Evolutionary conservation across 1,284 basidiomycete species (phyloP), one percentile per base, ranked within the genome.

Genomic region (Cystobasidium pallidum): DNA sequence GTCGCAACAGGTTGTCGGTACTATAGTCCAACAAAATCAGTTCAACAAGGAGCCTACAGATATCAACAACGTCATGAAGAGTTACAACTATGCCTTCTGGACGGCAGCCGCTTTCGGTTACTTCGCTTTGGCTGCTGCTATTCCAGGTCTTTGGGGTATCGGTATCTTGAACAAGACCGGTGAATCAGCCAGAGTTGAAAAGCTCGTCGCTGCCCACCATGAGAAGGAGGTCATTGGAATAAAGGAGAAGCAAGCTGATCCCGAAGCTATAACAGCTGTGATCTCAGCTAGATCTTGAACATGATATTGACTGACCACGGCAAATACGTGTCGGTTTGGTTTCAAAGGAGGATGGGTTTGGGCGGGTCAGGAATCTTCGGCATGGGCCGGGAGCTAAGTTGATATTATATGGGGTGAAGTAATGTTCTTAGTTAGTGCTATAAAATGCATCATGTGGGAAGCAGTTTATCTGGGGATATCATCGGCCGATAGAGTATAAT

Each of bases 151-250:
- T 11, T 54, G 70, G 59, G 52, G 63, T 3, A 64, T 66, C 19
- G 70, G 70, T 17, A 66, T 65, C 49, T 36, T 72, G 45, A 59
- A 59, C 62, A 64, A 57, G 52, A 65, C 47, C 17, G 70, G 70
- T 36, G 70, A 72, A 36, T 64, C 49, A 8, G 59, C 70, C 15
- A 26, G 70, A 26, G 70, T 72, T 11, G 43, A 65, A 26, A 49
- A 72, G 19, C 49, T 65, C 28, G 70, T 72, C 28, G 49, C 62
- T 24, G n/a, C 47, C 3, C 70, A 72, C 26, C 61, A 72, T 15
- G 70, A 72, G 55, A 64, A 64, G 28, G 49, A 52, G n/a, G 62
- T 72, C 24, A 64, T 72, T 34, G 54, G 54, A 30, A 39, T 24
- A 30, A 49, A 49, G 10, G 66, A 70, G 28, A 62, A 70, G 30